These are phyloP conservation scores for Aureobasidium vineae DNA, from an alignment of 2,329 filamentous ascomycete genomes.

Conservation along the genomic window DNA sequence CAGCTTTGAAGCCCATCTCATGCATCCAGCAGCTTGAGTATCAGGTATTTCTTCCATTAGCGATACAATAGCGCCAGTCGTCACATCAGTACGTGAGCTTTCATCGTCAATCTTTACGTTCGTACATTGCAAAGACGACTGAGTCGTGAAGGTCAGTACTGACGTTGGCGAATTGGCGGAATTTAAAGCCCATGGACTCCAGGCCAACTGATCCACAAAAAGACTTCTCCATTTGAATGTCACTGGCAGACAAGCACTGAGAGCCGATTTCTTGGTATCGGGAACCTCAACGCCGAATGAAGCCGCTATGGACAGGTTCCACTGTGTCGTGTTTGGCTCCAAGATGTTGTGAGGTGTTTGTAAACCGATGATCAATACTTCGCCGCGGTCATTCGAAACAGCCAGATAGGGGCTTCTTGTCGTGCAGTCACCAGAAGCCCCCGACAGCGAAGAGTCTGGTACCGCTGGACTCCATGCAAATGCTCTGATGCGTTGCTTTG, in stretches of 20 bases:
- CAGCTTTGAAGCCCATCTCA: conserved; percentile 30
- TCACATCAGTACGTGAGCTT: background rate
- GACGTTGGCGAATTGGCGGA: conserved; percentile 32
- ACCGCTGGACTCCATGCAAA: conserved; percentile 44
- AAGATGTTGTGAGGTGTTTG: conserved; percentile 41
- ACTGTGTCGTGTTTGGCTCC: conserved; percentile 21
- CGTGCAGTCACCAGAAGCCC: background rate
- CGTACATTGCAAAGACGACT: conserved; percentile 12
- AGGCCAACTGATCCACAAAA: conserved; percentile 40
- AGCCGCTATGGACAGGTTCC: conserved; percentile 27
- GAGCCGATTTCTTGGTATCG: background rate
- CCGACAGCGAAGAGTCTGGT: conserved; percentile 29
- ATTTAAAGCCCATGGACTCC: conserved; percentile 42
- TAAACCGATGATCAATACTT: conserved; percentile 42
- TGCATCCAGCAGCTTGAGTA: conserved; percentile 29
- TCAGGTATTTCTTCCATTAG: conserved; percentile 3
- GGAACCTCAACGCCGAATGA: conserved; percentile 7
- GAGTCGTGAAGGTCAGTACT: conserved; percentile 39
- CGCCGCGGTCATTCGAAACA: conserved; percentile 45
- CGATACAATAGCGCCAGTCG: background rate
- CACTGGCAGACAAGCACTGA: conserved; percentile 21
- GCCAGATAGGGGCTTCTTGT: conserved; percentile 35
- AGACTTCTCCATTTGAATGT: conserved; percentile 37
- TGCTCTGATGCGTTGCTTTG: conserved; percentile 42
- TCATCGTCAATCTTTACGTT: background rate